These are phyloP conservation scores for Paradendryphiella salina DNA, from an alignment of 2,329 filamentous ascomycete genomes.

Conservation along the genomic window DNA sequence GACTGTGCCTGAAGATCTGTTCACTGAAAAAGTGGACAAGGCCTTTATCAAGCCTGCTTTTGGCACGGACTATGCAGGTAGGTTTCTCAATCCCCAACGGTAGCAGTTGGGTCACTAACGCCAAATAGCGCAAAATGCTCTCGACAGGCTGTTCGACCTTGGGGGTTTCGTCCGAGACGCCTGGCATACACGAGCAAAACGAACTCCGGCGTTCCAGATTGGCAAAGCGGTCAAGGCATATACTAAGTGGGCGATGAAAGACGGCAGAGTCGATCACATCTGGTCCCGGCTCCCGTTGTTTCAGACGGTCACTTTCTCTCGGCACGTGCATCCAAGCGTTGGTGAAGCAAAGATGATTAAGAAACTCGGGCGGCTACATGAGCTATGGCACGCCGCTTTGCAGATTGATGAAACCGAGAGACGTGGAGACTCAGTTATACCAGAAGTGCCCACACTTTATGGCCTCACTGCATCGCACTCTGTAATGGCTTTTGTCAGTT, in stretches of 20 bases:
- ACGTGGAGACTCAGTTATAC: constrained; percentile 8
- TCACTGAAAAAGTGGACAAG: constrained; percentile 49
- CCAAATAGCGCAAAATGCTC: constrained; percentile 54
- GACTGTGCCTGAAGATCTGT: constrained; percentile 58
- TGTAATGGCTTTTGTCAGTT: constrained; percentile 58
- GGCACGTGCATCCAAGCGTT: constrained; percentile 44
- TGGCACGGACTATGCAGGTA: constrained; percentile 54
- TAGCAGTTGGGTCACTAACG: constrained; percentile 12
- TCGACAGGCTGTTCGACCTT: constrained; percentile 55
- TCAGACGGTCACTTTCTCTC: constrained; percentile 49
- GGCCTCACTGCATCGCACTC: constrained; percentile 59
- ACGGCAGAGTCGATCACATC: constrained; percentile 50
- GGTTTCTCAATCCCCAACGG: background rate
- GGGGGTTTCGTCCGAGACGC: constrained; percentile 58
- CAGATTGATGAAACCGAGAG: constrained; percentile 20
- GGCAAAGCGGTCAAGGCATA: constrained; percentile 52
- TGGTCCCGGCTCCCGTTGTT: constrained; percentile 51
- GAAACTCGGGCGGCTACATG: constrained; percentile 51
- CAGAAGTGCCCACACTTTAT: constrained; percentile 55
- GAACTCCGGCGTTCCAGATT: constrained; percentile 47
- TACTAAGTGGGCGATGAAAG: constrained; percentile 58
- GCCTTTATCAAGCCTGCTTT: constrained; percentile 54
- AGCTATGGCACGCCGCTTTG: constrained; percentile 49
- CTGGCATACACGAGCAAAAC: constrained; percentile 45
- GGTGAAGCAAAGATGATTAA: constrained; percentile 51